Base-by-base conservation (phyloP, 192 early-diverging fungal genomes). In the Dissophora ornata region DNA sequence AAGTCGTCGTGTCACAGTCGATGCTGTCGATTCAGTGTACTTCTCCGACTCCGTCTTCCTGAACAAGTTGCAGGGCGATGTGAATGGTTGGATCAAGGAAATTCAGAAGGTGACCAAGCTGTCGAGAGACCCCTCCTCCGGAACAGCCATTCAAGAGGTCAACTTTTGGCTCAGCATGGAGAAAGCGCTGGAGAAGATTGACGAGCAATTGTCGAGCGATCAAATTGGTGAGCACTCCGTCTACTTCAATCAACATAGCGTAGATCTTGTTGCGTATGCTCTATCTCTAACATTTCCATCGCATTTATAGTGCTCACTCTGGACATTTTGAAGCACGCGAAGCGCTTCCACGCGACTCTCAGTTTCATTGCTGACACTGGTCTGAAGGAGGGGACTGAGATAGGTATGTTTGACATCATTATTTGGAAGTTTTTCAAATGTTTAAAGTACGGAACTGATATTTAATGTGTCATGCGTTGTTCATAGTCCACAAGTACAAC, bases 101-200 rank as follows among this genome's bases (percentile, higher is more conserved):
- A 99, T 99, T 74, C 96, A 99, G 69, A 98, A 98, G 69, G 97
- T 99, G 18, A 98, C 97, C 41, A 94, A 95, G 69, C 88, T 99
- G 50, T 85, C 88, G 44, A 90, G 98, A 52, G 98, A 99, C 61
- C 95, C 96, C 15, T 80, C 89, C 1, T 92, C 91, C 21, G 96
- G 96, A 11, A 93, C 94, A 6, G 96, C 97, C 24, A 92, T 91
- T 49, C 96, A 98, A 82, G 98, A 99, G 81, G 97, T 99, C 81
- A 97, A 97, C 82, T 99, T 99, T 80, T 99, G 98, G 98, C 83
- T 97, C 32, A 91, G 90, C 53, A 96, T 99, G 95, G 98, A 99
- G 80, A 84, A 90, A 18, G 95, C 94, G 24, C 81, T 99, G 46
- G 91, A 92, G 62, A 87, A 91, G 55, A 96, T 99, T 64, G 96